Evolutionary conservation across 805 yeast species (phyloP), one percentile per base, ranked within the genome.

Genomic region (Kazachstania psychrophila): DNA sequence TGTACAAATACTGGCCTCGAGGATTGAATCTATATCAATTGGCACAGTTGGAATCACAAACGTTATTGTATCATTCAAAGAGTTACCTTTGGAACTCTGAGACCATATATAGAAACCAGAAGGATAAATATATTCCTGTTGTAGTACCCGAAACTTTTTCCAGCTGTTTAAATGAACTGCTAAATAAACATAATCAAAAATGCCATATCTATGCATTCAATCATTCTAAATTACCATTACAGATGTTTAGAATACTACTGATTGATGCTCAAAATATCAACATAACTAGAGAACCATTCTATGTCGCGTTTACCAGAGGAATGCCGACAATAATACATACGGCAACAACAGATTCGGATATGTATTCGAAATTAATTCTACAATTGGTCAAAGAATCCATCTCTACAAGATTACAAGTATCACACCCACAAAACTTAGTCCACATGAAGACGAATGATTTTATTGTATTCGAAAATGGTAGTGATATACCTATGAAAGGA

Each of bases 31-130:
- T 54, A 10, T 44, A 76, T 13, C 94, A 83, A 51, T 51, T 77
- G 28, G 78, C 92, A 0, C 86, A 80, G 41, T 58, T 81, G 5
- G 92, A 83, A 46, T 72, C 79, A 36, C 82, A 78, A 45, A 49
- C 70, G 30, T 61, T 81, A 30, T 71, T 81, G 2, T 81, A 78
- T 46, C 68, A 71, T 40, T 77, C 87, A 0, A 58, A 43, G 18
- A 42, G 45, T 2, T 56, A 49, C 37, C 43, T 44, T 22, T 70
- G 74, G 75, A 48, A 49, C 6, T 48, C 57, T 3, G 47, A 31
- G 23, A 33, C 38, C 5, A 27, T 43, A 5, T 28, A 30, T 19
- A 26, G 30, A 22, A 16, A 26, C 3, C 11, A 15, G 5, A 34
- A 18, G 18, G 37, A 31, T 11, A 27, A 23, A 17, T 31, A 25